Conservation (phyloP, 1,284 basidiomycete genomes). For the Xerocomus nothofagi region DNA sequence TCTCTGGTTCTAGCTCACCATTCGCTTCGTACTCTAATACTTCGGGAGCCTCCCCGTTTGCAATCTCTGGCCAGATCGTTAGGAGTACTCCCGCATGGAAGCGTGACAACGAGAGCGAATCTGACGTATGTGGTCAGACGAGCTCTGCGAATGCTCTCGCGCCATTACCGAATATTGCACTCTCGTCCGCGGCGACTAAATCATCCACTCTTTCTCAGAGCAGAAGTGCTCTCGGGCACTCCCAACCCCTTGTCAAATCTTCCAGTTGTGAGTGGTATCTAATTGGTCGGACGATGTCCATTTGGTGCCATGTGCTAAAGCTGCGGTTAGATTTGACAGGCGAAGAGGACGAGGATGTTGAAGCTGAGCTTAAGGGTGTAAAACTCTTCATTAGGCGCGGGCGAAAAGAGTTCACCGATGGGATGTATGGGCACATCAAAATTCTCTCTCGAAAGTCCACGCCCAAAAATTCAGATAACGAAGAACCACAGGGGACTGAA, state of each 20-base stretch:
- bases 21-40: constrained; percentile 37
- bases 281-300: not conserved
- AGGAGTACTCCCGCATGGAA: constrained; percentile 30
- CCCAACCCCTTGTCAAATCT: constrained; percentile 10
- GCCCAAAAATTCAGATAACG: not conserved
- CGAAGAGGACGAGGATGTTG: constrained; percentile 60
- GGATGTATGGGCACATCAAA: constrained; percentile 61
- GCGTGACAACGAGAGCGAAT: constrained; percentile 5
- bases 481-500: constrained; percentile 3
- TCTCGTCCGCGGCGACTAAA: constrained; percentile 1
- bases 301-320: constrained; percentile 6
- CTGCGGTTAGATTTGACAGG: constrained; percentile 44
- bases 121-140: constrained; percentile 11
- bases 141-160: constrained; percentile 10
- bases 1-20: constrained; percentile 43
- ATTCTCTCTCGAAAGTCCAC: constrained; percentile 43
- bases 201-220: constrained; percentile 1
- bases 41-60: constrained; percentile 30
- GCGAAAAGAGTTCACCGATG: constrained; percentile 54
- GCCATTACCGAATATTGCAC: constrained; percentile 20
- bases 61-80: constrained; percentile 12
- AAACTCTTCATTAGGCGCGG: constrained; percentile 64
- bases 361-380: constrained; percentile 55
- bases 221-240: not conserved
- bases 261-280: constrained; percentile 16